phyloP scores from a whole-genome alignment of 202 grass and related monocot species.

The Brachypodium distachyon region DNA sequence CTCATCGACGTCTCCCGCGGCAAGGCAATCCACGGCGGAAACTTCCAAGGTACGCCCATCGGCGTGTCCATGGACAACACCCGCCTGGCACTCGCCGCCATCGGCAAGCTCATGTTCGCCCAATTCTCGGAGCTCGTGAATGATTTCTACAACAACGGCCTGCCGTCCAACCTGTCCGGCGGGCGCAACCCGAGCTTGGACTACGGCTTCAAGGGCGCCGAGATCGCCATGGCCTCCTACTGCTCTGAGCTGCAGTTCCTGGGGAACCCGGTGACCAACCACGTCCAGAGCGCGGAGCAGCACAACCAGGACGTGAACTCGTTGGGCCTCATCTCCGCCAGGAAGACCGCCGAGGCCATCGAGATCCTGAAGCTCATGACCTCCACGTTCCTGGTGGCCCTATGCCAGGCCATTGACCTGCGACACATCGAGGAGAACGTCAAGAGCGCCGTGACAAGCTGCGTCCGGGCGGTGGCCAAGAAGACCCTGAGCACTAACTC shows the following conservation, averaged over 20 bases:
- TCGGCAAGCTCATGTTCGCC: slow-evolving; percentile 83
- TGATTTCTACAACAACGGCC: not conserved
- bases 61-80: slow-evolving; percentile 90
- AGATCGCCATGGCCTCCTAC: not conserved
- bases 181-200: not conserved
- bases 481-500: too few relatives aligned
- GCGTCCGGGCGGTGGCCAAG: too few relatives aligned
- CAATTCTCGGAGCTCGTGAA: slow-evolving; percentile 83
- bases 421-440: too few relatives aligned
- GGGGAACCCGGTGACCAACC: not conserved
- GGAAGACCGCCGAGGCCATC: slow-evolving; percentile 42
- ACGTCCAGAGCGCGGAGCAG: not conserved
- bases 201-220: not conserved
- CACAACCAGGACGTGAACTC: slow-evolving; percentile 23
- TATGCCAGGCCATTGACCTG: too few relatives aligned
- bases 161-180: slow-evolving; percentile 25
- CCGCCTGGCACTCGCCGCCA: slow-evolving; percentile 69
- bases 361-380: slow-evolving; percentile 48
- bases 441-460: too few relatives aligned
- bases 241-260: not conserved
- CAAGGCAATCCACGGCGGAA: slow-evolving; percentile 67
- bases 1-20: slow-evolving; percentile 59
- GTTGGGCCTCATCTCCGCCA: slow-evolving; percentile 33
- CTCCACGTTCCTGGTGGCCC: too few relatives aligned
- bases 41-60: slow-evolving; percentile 70